Percentiles rank a stretch among this genome's conserved stretches.
Conservation (phyloP, 2,329 filamentous ascomycete species). For the Phyllachora maydis region DNA sequence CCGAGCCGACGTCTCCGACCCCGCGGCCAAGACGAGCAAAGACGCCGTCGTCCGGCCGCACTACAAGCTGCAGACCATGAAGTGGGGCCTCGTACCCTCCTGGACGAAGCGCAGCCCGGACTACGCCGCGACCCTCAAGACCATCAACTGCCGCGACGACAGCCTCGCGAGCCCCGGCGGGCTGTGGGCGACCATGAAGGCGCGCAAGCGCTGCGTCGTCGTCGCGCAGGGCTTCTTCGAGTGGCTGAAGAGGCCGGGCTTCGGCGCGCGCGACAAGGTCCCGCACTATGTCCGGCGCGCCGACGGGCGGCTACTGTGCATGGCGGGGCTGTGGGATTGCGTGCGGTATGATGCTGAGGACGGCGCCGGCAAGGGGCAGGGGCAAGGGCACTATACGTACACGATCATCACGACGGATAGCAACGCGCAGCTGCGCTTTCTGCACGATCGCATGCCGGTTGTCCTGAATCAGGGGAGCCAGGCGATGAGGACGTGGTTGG, state of each 20-base stretch:
- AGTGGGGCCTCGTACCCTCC: conserved; percentile 86
- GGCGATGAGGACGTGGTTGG: conserved; percentile 54
- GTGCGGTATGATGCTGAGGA: conserved; percentile 43
- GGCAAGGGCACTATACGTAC: conserved; percentile 66
- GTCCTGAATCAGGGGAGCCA: conserved; percentile 56
- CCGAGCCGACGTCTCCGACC: conserved; percentile 37
- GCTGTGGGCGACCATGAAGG: conserved; percentile 88
- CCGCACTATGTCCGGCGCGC: conserved; percentile 69
- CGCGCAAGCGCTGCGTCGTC: conserved; percentile 69
- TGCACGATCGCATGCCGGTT: conserved; percentile 93
- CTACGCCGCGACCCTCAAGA: conserved; percentile 60
- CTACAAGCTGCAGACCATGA: conserved; percentile 83
- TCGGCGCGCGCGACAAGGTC: conserved; percentile 44
- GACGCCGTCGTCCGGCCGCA: conserved; percentile 11
- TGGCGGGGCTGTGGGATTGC: conserved; percentile 85
- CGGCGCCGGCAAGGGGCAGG: conserved; percentile 7
- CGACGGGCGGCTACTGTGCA: conserved; percentile 68
- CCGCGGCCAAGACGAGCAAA: conserved; percentile 3
- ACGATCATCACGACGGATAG: conserved; percentile 84
- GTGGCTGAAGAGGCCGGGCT: conserved; percentile 60
- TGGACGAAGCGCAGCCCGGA: conserved; percentile 78
- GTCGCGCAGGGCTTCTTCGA: conserved; percentile 90
- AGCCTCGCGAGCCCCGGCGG: conserved; percentile 55
- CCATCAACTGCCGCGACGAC: conserved; percentile 90
- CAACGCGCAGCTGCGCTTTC: conserved; percentile 62